A percentile compares a stretch with the other conserved stretches of the same genome.
Conservation (phyloP, 2,329 filamentous ascomycete genomes). For the Rasamsonia emersonii region DNA sequence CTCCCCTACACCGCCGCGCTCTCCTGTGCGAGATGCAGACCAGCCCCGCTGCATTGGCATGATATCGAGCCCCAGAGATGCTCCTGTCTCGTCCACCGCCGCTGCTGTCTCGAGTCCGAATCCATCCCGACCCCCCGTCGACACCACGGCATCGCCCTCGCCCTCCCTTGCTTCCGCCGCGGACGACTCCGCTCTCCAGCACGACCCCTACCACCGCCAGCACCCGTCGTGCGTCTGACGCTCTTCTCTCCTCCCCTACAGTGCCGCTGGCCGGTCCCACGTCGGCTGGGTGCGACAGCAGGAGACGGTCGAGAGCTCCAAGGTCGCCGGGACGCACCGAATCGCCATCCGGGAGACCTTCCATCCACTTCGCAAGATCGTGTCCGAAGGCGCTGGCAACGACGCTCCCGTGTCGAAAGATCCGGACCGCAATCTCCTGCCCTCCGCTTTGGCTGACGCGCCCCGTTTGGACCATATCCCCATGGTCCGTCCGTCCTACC, state of each 20-base stretch:
- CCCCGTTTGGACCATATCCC: slow-evolving; percentile 13
- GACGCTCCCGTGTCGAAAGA: slow-evolving; percentile 12
- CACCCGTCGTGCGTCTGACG: slow-evolving; percentile 15
- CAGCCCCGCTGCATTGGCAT: slow-evolving; percentile 20
- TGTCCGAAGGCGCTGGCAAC: slow-evolving; percentile 17
- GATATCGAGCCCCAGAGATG: slow-evolving; percentile 23
- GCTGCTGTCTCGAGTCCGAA: slow-evolving; percentile 4
- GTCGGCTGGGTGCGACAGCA: slow-evolving; percentile 16
- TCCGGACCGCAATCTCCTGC: slow-evolving; percentile 18
- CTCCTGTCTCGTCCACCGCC: slow-evolving; percentile 16
- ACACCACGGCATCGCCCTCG: slow-evolving; percentile 6
- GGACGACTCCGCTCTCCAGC: slow-evolving; percentile 30
- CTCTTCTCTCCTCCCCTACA: slow-evolving; percentile 16
- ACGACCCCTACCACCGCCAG: slow-evolving; percentile 16
- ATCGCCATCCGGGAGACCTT: slow-evolving; percentile 12
- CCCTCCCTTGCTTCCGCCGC: slow-evolving; percentile 24
- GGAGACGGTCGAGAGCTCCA: slow-evolving; percentile 13
- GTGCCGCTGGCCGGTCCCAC: slow-evolving; percentile 19
- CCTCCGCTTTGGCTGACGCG: slow-evolving; percentile 21
- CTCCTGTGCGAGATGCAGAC: slow-evolving; percentile 19
- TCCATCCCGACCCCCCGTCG: slow-evolving; percentile 1
- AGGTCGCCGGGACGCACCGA: slow-evolving; percentile 8
- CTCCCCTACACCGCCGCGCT: slow-evolving; percentile 26
- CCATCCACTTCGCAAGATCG: slow-evolving; percentile 14
- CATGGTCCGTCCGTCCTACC: slow-evolving; percentile 13